Evolutionary conservation across 108 stramenopile species (phyloP).

Genomic region (Stephanodiscus minutulus): DNA sequence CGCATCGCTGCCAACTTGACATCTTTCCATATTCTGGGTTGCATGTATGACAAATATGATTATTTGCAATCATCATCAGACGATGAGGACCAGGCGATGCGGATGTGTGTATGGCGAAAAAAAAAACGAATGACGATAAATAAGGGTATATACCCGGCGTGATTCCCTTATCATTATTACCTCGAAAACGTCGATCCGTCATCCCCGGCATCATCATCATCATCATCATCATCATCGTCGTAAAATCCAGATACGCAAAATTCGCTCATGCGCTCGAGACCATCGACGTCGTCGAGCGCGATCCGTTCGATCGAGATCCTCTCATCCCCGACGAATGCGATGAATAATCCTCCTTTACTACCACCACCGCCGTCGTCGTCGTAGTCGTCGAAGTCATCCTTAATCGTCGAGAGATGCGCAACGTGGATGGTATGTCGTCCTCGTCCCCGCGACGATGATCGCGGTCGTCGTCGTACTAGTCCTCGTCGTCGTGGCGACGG

Average conservation of each 20-base stretch:
- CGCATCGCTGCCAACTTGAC: slow-evolving; percentile 35
- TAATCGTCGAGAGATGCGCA: neutral
- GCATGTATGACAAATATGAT: slow-evolving; percentile 2
- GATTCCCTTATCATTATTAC: neutral
- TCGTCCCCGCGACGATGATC: neutral
- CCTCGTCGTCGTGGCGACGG: neutral
- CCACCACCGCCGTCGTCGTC: neutral
- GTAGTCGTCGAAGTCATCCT: neutral
- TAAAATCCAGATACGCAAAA: slow-evolving; percentile 45
- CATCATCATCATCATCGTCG: slow-evolving; percentile 10
- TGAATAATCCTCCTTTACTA: neutral
- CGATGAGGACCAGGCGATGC: too few species aligned
- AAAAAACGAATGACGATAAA: neutral
- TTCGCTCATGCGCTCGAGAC: slow-evolving; percentile 30
- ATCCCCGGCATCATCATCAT: neutral
- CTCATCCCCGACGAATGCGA: neutral
- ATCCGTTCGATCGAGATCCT: slow-evolving; percentile 29
- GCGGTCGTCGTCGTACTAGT: neutral
- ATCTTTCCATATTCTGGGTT: slow-evolving; percentile 31
- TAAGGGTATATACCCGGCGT: too few species aligned
- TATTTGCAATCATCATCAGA: too few species aligned
- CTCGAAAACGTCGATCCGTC: slow-evolving; percentile 3
- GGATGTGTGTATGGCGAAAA: too few species aligned
- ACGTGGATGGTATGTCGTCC: neutral
- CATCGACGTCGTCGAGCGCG: slow-evolving; percentile 13